A percentile compares a stretch with the other conserved stretches of the same genome.
Evolutionary conservation across 257 asterid species (phyloP).

Genomic region (Capsicum pubescens): DNA sequence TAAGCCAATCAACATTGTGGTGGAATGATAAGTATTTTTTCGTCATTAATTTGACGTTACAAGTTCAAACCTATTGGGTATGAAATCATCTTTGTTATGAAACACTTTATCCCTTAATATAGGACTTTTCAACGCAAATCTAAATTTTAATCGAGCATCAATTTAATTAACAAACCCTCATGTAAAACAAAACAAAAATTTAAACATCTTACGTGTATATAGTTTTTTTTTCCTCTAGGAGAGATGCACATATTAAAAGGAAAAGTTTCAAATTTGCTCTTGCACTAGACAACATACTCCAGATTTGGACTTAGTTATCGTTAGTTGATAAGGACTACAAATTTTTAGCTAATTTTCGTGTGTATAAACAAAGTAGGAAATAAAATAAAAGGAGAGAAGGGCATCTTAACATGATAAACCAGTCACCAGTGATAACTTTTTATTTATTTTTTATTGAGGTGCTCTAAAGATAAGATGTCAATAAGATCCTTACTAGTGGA

Average conservation of each 20-base stretch:
- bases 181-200: not conserved
- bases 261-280: too few species aligned
- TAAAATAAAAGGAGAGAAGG: too few species aligned
- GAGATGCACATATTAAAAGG: too few species aligned
- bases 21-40: not conserved
- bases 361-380: too few species aligned
- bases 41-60: not conserved
- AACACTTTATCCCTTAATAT: too few species aligned
- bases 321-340: too few species aligned
- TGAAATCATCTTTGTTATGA: not conserved
- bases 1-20: not conserved
- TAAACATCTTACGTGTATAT: too few species aligned
- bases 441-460: not conserved
- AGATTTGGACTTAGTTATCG: too few species aligned
- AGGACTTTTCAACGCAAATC: accelerated
- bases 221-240: too few species aligned
- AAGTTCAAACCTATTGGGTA: not conserved
- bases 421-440: not conserved
- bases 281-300: too few species aligned
- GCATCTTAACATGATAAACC: not conserved
- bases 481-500: not conserved
- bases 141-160: not conserved
- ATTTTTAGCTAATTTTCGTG: too few species aligned
- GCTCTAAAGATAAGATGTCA: not conserved
- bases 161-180: not conserved